Conservation (phyloP, 331 rosid genomes). For the Malus hybrid region DNA sequence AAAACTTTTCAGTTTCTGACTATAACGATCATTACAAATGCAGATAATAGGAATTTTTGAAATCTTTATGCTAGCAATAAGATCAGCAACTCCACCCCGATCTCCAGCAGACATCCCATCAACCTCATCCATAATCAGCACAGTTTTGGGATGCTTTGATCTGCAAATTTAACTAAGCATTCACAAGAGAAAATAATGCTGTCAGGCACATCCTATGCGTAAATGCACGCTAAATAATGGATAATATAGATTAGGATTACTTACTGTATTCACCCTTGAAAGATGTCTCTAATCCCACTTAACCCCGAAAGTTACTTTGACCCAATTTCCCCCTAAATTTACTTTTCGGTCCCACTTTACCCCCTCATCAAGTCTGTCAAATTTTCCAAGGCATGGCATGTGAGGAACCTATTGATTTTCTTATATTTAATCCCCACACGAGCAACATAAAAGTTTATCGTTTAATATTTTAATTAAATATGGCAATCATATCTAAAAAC, state of each 20-base stretch:
- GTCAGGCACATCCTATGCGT: slow-evolving; percentile 4
- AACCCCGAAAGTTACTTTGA: too few species aligned
- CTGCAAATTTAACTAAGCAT: slow-evolving; percentile 34
- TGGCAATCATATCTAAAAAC: too few species aligned
- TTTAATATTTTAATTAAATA: too few species aligned
- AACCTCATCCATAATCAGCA: slow-evolving; percentile 95
- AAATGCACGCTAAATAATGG: slow-evolving; percentile 4
- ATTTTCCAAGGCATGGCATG: too few species aligned
- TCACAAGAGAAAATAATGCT: slow-evolving; percentile 8
- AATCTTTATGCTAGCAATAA: slow-evolving; percentile 80
- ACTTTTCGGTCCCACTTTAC: too few species aligned
- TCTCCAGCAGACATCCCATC: slow-evolving; percentile 99
- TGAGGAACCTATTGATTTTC: too few species aligned
- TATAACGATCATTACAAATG: slow-evolving; percentile 95
- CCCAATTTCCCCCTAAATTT: too few species aligned
- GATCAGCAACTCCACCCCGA: slow-evolving; percentile 95
- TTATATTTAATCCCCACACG: too few species aligned
- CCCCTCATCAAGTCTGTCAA: too few species aligned
- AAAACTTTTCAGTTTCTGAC: slow-evolving; percentile 92
- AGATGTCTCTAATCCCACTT: too few species aligned
- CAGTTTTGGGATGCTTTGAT: slow-evolving; percentile 62
- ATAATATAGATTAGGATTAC: not conserved
- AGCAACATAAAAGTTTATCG: too few species aligned
- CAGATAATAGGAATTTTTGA: slow-evolving; percentile 92
- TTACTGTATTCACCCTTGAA: too few species aligned